Evolutionary conservation across 2,329 filamentous ascomycete species (phyloP), one percentile per base, ranked within the genome.

Genomic region (Arthrinium phaeospermum): DNA sequence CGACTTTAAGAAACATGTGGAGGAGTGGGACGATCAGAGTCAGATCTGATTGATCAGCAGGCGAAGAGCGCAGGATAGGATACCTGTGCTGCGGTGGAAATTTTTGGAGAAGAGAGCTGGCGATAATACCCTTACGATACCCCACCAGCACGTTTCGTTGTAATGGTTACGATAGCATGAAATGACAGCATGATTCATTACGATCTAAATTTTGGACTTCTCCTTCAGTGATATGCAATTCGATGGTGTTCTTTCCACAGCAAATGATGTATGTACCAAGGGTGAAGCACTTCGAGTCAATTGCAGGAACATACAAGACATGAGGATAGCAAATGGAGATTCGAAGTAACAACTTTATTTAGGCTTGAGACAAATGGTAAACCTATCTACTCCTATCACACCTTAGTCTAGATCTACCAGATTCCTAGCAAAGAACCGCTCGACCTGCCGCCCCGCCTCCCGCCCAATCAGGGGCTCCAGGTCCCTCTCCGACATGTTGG

Each of bases 401-500:
- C 27, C 30, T 47, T 71, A 74, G 22, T 85, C 85, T 68, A 89
- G 84, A 72, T 90, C 88, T 78, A 90, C 85, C 27, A 90, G 80
- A 77, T 90, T 89, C 69, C 87, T 83, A 30, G 92, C 92, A 77
- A 99, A 98, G 80, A 99, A 98, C 22, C 88, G 87, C 71, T 91
- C 85, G 49, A 98, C 94, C 83, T 93, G 90, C 80, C 91, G 89
- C 37, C 90, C 95, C 22, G 92, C 91, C 80, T 96, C 92, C 75
- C 86, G 91, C 0, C 96, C 96, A 34, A 98, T 91, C 72, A 97
- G 75, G 44, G 89, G 89, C 75, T 91, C 88, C 74, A 99, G 82
- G 76, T 95, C 93, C 68, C 88, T 88, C 73, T 91, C 87, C n/a
- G 86, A 87, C 90, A 97, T 94, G 82, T 98, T 98, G 45, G 94